These are phyloP conservation scores for Penicillium bialowiezense DNA, from an alignment of 495 filamentous ascomycete species.

Conservation along the genomic window DNA sequence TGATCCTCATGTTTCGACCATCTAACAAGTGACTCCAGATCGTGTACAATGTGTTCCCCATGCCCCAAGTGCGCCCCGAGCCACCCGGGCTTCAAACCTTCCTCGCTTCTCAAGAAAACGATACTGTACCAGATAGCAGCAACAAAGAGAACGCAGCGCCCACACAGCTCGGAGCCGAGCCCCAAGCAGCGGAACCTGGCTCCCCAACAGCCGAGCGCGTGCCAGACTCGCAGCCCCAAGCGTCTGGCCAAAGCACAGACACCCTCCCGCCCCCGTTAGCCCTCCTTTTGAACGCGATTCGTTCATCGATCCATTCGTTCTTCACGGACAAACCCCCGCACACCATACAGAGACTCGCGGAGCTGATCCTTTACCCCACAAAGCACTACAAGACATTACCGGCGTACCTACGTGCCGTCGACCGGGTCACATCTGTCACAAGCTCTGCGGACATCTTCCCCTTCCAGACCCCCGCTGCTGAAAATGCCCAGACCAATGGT, in stretches of 20 bases:
- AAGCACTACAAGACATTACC: conserved; percentile 77
- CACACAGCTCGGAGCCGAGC: conserved; percentile 29
- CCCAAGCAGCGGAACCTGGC: conserved; percentile 25
- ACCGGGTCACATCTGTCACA: conserved; percentile 91
- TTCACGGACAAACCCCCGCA: conserved; percentile 81
- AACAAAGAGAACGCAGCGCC: conserved; percentile 54
- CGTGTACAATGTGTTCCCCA: conserved; percentile 52
- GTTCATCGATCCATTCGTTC: conserved; percentile 58
- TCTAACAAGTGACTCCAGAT: conserved; percentile 36
- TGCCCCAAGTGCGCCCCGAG: conserved; percentile 39
- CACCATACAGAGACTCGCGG: conserved; percentile 87
- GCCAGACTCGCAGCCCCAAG: conserved; percentile 47
- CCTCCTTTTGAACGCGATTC: conserved; percentile 63
- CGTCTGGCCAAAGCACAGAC: conserved; percentile 35
- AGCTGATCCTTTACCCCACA: conserved; percentile 77
- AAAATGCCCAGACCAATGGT: conserved; percentile 46
- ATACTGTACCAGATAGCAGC: conserved; percentile 32
- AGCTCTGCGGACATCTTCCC: conserved; percentile 78
- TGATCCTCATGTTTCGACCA: not conserved
- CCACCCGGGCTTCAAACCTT: conserved; percentile 21
- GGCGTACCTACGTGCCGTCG: conserved; percentile 84
- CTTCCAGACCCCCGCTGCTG: conserved; percentile 59
- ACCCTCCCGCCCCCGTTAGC: conserved; percentile 61
- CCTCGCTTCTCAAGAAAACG: conserved; percentile 28
- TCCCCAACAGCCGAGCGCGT: conserved; percentile 44